Evolutionary conservation across 495 filamentous ascomycete genomes (phyloP), one percentile per base, ranked within the genome.

Genomic region (Chaetomium fimeti): DNA sequence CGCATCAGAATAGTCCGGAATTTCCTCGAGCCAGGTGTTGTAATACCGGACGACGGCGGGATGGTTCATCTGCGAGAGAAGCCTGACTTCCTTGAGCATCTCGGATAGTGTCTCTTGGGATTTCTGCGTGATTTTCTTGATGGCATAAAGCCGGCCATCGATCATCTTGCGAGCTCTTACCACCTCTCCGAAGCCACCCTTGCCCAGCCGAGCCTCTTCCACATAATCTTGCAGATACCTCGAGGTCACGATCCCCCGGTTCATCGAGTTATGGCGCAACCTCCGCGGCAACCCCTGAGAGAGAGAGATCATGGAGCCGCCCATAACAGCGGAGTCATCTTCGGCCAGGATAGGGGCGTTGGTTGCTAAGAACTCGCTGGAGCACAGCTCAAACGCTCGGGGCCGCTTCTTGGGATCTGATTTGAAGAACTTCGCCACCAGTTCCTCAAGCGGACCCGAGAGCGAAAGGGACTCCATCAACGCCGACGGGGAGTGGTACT

Each of bases 111-210:
- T 90, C 43, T 88, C 81, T 43, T 89, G 83, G 20, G 91, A 91
- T 57, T 87, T 88, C 66, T 93, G 88, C 25, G 87, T 91, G 60
- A 98, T 95, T 71, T 97, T 97, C 75, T 98, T 98, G 66, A 98
- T 87, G 5, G 94, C 94, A 81, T 98, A 98, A 13, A 95, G 85
- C 58, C 90, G 88, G 11, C 91, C 91, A 75, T 98, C 93, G 8
- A 97, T 84, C 75, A 92, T 95, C 69, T 97, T 96, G 62, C 95
- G 84, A 8, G 94, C 93, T 73, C 93, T 92, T 49, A 98, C 92
- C n/a, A 98, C 94, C 77, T 97, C 90, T 32, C 95, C 94, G 75
- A 95, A 98, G 2, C 93, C 95, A 18, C 94, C 94, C 75, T 91
- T 94, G 28, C 95, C 94, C 22, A 98, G 79, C 2, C 89, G 86